A percentile compares a stretch with the other conserved stretches of the same genome.
Evolutionary conservation across 2,329 filamentous ascomycete genomes (phyloP).

Genomic region (Talaromyces atroroseus): DNA sequence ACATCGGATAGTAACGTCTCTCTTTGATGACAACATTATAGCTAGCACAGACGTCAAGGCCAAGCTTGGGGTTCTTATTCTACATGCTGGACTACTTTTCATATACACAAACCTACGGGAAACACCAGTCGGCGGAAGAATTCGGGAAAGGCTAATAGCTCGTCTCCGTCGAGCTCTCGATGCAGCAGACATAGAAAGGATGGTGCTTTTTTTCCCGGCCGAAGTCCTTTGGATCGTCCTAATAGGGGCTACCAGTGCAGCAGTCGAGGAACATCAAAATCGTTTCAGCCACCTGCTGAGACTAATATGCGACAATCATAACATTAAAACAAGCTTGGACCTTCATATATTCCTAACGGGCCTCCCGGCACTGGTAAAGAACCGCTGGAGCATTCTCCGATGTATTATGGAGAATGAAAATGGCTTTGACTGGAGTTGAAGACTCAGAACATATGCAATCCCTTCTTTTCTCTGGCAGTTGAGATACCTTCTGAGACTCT

Average conservation of each 20-base stretch:
- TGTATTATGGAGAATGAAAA: background rate
- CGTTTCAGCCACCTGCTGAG: background rate
- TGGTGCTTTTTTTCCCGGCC: background rate
- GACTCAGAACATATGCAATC: too few species aligned
- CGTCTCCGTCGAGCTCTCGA: background rate
- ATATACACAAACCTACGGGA: background rate
- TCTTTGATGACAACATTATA: background rate
- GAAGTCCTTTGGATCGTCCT: background rate
- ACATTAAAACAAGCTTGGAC: background rate
- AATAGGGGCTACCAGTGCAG: background rate
- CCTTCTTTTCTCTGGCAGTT: too few species aligned
- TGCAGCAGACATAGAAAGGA: background rate
- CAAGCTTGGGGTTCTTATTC: background rate
- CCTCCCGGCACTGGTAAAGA: background rate
- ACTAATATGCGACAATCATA: background rate
- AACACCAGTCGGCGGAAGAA: background rate
- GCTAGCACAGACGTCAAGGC: background rate
- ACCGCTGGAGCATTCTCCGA: background rate
- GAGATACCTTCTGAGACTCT: too few species aligned
- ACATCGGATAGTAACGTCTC: background rate
- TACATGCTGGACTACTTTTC: background rate
- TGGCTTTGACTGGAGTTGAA: background rate
- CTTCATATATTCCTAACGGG: background rate
- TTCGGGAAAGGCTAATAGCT: background rate
- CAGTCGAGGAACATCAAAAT: background rate